Percentiles rank a stretch among this genome's conserved stretches.
Conservation (phyloP, 78 protist genomes). For the Dictyostelium discoideum region DNA sequence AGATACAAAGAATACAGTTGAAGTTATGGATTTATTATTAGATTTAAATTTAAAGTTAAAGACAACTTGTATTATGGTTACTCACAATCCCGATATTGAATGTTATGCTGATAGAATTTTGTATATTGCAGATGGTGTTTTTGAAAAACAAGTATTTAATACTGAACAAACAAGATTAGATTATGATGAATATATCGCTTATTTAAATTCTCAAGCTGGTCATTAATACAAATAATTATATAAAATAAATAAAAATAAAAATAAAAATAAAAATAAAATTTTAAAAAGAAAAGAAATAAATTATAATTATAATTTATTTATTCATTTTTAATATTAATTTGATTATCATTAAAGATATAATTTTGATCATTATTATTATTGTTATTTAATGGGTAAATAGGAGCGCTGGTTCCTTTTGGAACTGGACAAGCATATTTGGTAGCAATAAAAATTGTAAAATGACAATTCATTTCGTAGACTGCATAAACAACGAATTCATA, state of each 20-base stretch:
- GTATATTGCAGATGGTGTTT: slow-evolving; percentile 90
- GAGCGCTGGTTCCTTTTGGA: no score
- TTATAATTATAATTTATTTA: no score
- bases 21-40: slow-evolving; percentile 94
- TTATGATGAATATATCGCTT: slow-evolving; percentile 83
- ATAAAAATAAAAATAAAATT: background rate
- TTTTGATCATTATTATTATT: no score
- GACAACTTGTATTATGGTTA: slow-evolving; percentile 95
- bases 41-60: slow-evolving; percentile 82
- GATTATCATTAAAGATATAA: no score
- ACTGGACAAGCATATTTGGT: background rate
- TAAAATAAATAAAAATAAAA: background rate
- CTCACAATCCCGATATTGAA: slow-evolving; percentile 97
- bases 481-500: background rate
- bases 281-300: background rate
- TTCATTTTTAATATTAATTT: background rate
- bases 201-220: slow-evolving; percentile 59
- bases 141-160: slow-evolving; percentile 88
- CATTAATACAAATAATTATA: background rate
- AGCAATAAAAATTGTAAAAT: background rate
- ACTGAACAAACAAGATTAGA: slow-evolving; percentile 84
- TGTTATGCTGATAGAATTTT: slow-evolving; percentile 96
- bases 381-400: no score
- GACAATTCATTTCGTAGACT: background rate
- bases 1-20: slow-evolving; percentile 94